Percentiles rank a stretch among this genome's conserved stretches.
phyloP scores from a whole-genome alignment of 345 rosid genomes.

The Linum tenue region DNA sequence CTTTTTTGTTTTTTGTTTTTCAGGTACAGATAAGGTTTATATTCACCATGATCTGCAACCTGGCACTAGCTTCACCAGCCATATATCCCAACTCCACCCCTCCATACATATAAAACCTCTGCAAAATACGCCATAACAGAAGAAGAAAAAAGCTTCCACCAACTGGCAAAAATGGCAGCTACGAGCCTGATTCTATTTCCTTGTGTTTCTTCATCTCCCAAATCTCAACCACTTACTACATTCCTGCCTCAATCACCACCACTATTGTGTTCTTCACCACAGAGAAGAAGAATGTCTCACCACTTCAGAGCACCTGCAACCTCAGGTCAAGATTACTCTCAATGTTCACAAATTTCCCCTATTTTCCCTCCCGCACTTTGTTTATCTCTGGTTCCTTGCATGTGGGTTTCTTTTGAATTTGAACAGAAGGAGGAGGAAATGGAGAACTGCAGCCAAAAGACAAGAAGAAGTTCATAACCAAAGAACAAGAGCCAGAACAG shows the following conservation, averaged over 20 bases:
- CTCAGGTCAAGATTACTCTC: slow-evolving; percentile 27
- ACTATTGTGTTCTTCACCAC: slow-evolving; percentile 20
- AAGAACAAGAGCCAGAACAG: slow-evolving; percentile 87
- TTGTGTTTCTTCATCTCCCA: slow-evolving; percentile 29
- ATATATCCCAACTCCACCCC: not conserved
- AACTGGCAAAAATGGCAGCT: slow-evolving; percentile 38
- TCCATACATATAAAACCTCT: not conserved
- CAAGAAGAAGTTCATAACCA: slow-evolving; percentile 78
- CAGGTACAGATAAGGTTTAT: not conserved
- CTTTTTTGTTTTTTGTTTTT: no score
- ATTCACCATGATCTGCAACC: not conserved
- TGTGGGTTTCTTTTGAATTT: not conserved
- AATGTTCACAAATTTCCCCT: not conserved
- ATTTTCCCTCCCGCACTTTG: not conserved
- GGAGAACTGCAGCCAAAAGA: slow-evolving; percentile 64
- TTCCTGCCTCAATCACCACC: slow-evolving; percentile 20
- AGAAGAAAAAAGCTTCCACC: not conserved
- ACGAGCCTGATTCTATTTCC: slow-evolving; percentile 15
- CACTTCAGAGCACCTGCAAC: slow-evolving; percentile 52
- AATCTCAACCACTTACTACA: not conserved
- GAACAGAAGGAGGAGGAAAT: slow-evolving; percentile 47
- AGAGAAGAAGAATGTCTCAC: slow-evolving; percentile 14
- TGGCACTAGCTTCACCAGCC: not conserved
- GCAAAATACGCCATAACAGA: not conserved
- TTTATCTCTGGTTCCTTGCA: not conserved